Evolutionary conservation across 192 early-diverging fungal species (phyloP).

Genomic region (Rhizophagus sp.): DNA sequence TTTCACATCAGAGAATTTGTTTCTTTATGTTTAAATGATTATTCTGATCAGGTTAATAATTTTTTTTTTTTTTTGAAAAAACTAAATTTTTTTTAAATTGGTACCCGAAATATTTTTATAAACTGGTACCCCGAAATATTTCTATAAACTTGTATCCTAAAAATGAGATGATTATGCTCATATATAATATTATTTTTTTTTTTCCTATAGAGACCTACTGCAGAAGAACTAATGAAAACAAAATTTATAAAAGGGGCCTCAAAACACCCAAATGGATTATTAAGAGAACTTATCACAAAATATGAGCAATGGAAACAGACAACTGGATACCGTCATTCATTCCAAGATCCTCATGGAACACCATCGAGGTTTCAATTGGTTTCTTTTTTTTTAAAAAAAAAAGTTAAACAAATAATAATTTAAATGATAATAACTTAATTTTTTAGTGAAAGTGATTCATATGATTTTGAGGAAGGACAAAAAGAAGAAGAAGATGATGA

Average conservation of each 20-base stretch:
- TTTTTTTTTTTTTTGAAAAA: too few species aligned
- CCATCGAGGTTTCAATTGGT: constrained; percentile 22
- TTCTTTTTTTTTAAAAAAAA: constrained; percentile 2
- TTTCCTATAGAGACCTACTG: constrained; percentile 69
- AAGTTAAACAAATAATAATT: constrained; percentile 16
- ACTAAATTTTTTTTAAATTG: too few species aligned
- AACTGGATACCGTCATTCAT: constrained; percentile 33
- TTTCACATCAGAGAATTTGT: constrained; percentile 88
- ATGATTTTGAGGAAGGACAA: constrained; percentile 16
- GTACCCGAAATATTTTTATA: too few species aligned
- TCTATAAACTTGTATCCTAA: too few species aligned
- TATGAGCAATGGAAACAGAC: constrained; percentile 63
- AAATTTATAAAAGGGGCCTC: constrained; percentile 71
- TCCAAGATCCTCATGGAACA: constrained; percentile 24
- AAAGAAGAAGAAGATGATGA: constrained; percentile 55
- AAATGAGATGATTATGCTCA: too few species aligned
- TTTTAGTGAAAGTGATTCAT: constrained; percentile 33
- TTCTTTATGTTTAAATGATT: constrained; percentile 77
- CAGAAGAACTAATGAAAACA: constrained; percentile 82
- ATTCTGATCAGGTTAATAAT: constrained; percentile 70
- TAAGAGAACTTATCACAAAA: constrained; percentile 66
- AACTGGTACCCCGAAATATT: too few species aligned
- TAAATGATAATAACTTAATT: constrained; percentile 20
- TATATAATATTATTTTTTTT: neutral
- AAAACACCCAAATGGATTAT: constrained; percentile 49